These are phyloP conservation scores for Caloboletus firmus DNA, from an alignment of 1,284 basidiomycete species.

Conservation along the genomic window DNA sequence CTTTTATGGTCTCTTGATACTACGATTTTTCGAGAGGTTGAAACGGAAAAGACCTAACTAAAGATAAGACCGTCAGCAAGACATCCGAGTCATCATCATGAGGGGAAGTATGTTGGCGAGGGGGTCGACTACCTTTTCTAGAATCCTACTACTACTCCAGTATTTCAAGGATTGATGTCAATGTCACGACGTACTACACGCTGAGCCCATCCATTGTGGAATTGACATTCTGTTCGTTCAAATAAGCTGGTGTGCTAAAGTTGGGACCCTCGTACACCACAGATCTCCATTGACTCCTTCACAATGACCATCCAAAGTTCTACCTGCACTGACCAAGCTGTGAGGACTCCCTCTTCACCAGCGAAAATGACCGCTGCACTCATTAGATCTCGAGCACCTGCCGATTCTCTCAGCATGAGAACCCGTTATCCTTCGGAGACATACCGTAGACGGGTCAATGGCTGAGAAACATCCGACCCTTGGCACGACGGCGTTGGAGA, in stretches of 20 bases:
- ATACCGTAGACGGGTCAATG: slow-evolving; percentile 34
- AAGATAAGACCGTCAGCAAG: background rate
- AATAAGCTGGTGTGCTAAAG: background rate
- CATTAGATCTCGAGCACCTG: background rate
- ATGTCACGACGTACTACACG: no score
- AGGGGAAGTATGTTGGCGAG: background rate
- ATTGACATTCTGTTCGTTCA: background rate
- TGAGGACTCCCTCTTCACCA: background rate
- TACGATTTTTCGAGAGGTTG: background rate
- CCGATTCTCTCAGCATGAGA: background rate
- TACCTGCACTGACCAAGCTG: background rate
- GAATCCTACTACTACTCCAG: slow-evolving; percentile 8
- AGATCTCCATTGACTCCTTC: background rate
- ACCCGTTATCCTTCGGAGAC: background rate
- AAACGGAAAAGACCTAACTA: background rate
- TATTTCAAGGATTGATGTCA: no score
- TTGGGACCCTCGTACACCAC: background rate
- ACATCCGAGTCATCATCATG: slow-evolving; percentile 5
- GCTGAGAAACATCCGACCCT: slow-evolving; percentile 42
- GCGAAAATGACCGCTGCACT: background rate
- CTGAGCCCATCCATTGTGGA: background rate
- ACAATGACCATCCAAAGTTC: background rate
- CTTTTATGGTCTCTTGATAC: background rate
- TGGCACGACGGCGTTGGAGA: slow-evolving; percentile 41
- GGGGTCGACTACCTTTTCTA: slow-evolving; percentile 25